phyloP scores from a whole-genome alignment of 2,329 filamentous ascomycete species.

The Penicillium sp. region DNA sequence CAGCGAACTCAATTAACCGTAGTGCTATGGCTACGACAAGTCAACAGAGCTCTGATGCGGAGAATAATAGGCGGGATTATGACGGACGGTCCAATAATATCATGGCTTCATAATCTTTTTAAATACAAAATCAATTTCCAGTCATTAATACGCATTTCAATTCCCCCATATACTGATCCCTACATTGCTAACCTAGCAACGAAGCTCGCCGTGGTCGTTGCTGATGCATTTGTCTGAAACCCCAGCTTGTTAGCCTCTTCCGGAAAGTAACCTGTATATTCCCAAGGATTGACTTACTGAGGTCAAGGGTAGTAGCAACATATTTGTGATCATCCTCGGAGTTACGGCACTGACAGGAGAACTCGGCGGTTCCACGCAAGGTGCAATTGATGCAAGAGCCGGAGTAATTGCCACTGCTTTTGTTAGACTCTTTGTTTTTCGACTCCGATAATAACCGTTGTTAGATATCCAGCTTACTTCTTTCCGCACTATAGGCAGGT shows the following conservation, averaged over 20 bases:
- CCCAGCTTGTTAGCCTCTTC: no score
- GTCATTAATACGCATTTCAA: background rate
- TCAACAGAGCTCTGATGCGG: background rate
- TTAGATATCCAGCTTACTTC: constrained; percentile 11
- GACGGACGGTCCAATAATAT: background rate
- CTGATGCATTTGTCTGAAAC: constrained; percentile 20
- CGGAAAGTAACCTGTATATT: no score
- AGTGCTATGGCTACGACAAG: background rate
- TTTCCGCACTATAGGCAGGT: constrained; percentile 15
- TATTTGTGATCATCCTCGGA: no score
- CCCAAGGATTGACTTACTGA: no score
- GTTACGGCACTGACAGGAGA: no score
- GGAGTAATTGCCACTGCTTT: constrained; percentile 17
- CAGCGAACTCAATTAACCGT: background rate
- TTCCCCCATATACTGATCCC: background rate
- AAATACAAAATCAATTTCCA: background rate
- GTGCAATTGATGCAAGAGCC: constrained; percentile 21
- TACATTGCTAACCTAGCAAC: constrained; percentile 13
- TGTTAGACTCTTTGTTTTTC: background rate
- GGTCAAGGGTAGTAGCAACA: no score
- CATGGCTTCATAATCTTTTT: background rate
- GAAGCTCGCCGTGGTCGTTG: constrained; percentile 23
- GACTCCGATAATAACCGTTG: no score
- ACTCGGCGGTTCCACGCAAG: constrained; percentile 15
- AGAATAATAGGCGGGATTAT: background rate